Evolutionary conservation across 345 rosid genomes (phyloP).

Genomic region (Lepidium africanum): DNA sequence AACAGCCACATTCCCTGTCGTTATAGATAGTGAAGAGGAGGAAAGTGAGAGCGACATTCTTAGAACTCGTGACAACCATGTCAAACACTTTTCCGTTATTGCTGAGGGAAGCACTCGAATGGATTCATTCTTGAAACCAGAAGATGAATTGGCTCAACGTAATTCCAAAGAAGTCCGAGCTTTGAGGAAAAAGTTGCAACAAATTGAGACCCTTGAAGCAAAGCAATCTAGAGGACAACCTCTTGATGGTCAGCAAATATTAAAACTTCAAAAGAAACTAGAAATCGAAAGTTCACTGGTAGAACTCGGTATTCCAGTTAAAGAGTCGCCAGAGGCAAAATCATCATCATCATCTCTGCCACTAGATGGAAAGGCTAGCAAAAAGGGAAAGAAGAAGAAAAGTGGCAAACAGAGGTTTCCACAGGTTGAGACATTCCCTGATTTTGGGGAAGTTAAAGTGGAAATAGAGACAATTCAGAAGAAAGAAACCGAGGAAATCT

Average conservation of each 20-base stretch:
- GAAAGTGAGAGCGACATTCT: conserved; percentile 50
- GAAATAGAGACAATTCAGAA: conserved; percentile 29
- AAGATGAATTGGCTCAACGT: conserved; percentile 42
- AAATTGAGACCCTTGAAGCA: conserved; percentile 85
- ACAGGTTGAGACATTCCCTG: conserved; percentile 40
- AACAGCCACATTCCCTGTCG: conserved; percentile 73
- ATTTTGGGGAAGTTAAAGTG: conserved; percentile 25
- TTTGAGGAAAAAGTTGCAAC: conserved; percentile 83
- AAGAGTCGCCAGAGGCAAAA: conserved; percentile 27
- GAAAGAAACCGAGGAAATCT: conserved; percentile 29
- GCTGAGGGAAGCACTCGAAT: conserved; percentile 30
- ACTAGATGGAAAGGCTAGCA: conserved; percentile 48
- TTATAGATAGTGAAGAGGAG: conserved; percentile 79
- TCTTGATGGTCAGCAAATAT: conserved; percentile 91
- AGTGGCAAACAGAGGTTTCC: conserved; percentile 48
- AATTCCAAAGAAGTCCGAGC: conserved; percentile 65
- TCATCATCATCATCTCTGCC: conserved; percentile 31
- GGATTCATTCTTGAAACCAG: conserved; percentile 57
- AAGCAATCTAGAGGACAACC: conserved; percentile 59
- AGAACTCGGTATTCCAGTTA: conserved; percentile 64
- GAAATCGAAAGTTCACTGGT: conserved; percentile 62
- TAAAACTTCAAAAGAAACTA: conserved; percentile 67
- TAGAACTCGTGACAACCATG: conserved; percentile 54
- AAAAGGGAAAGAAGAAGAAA: conserved; percentile 59
- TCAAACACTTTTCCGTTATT: conserved; percentile 13